Base-by-base conservation (phyloP, 805 yeast genomes). In the Teunomyces tritomae region DNA sequence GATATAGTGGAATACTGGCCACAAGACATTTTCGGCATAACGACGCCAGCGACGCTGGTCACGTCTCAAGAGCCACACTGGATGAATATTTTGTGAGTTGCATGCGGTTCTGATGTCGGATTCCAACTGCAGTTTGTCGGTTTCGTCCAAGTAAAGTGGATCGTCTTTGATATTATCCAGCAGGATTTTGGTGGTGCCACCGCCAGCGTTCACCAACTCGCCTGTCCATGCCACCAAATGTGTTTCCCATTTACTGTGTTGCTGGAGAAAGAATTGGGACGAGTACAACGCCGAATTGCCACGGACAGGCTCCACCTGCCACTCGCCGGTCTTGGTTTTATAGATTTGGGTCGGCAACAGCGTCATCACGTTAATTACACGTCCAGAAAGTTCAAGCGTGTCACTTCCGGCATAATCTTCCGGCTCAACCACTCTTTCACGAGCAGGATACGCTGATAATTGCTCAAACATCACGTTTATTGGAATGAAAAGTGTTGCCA, bases 1-100 rank as follows among this genome's bases (percentile, higher is more conserved):
- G 64, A 94, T 89, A 69, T 94, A 94, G 62, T 94, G 99, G 67
- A 92, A 83, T 2, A 89, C 85, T 1, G 97, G 97, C 98, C 99
- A 94, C 27, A 94, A 71, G 16, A 85, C 84, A 57, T 86, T 82
- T 62, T 92, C 98, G 1, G 97, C 96, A 61, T 89, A 92, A 55
- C 77, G 77, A 55, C 97, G 78, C 96, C 97, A 92, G 50, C 91
- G 74, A 39, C 74, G 74, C 64, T 87, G 96, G 65, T 87, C 87
- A 51, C 84, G 79, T 51, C 94, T 79, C 47, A 87, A 73, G 29
- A 92, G 71, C 96, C 97, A 91, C 45, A 92, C 87, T 0, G 98
- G 97, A 60, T 86, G 94, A 41, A 88, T 73, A 46, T 78, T 71
- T 11, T 77, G 73, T 24, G 82, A 67, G 14, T 71, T 65, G 55